Evolutionary conservation across 2,329 filamentous ascomycete species (phyloP).

Genomic region (Pezicula carpinea): DNA sequence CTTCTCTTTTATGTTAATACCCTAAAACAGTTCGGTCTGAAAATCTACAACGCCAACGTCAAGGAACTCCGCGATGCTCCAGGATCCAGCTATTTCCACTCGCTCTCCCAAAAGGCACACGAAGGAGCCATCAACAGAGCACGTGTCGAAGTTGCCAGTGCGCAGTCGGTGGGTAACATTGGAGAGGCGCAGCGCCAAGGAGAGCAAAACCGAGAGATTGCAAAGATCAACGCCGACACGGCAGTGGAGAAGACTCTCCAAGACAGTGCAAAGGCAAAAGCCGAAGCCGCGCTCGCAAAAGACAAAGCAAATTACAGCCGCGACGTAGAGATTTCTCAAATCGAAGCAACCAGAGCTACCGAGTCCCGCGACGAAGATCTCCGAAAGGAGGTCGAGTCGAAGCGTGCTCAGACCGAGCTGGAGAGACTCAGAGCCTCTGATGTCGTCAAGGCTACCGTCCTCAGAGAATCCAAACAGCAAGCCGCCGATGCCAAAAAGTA

Average conservation of each 20-base stretch:
- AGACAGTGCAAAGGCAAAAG: conserved; percentile 72
- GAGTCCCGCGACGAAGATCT: conserved; percentile 77
- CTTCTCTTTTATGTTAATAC: neutral
- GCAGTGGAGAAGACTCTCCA: conserved; percentile 78
- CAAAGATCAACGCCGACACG: conserved; percentile 81
- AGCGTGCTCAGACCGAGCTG: conserved; percentile 73
- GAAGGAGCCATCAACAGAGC: conserved; percentile 82
- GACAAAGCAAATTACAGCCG: conserved; percentile 68
- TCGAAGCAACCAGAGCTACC: conserved; percentile 67
- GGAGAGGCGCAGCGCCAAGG: conserved; percentile 76
- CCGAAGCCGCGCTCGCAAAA: conserved; percentile 71
- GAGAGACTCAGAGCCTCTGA: conserved; percentile 74
- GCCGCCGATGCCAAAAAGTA: conserved; percentile 63
- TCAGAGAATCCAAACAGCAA: conserved; percentile 63
- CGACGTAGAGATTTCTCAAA: conserved; percentile 71
- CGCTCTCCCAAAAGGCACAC: conserved; percentile 76
- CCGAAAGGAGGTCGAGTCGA: conserved; percentile 71
- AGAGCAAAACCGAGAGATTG: conserved; percentile 78
- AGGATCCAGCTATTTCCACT: conserved; percentile 78
- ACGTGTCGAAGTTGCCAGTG: conserved; percentile 60
- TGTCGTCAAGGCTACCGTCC: conserved; percentile 72
- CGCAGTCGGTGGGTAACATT: conserved; percentile 62
- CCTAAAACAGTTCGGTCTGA: conserved; percentile 66
- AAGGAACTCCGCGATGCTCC: conserved; percentile 84
- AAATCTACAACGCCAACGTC: conserved; percentile 69